Base-by-base conservation (phyloP, 2,329 filamentous ascomycete species). In the Coniochaeta sp. region DNA sequence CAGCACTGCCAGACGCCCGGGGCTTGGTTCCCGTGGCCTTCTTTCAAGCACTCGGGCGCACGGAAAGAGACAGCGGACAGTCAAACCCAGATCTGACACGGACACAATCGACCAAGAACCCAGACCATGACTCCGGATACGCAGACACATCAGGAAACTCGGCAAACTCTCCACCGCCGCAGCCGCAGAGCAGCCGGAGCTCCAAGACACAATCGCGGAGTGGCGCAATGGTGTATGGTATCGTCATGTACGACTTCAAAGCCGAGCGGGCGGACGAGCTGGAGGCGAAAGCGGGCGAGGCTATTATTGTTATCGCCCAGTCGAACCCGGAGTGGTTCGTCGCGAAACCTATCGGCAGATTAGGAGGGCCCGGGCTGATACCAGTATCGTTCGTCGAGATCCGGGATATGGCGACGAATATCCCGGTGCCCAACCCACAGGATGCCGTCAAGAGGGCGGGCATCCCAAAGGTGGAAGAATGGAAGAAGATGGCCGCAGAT, bases 311-410 rank as follows among this genome's bases (percentile, higher is more conserved):
- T 51, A 97, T 97, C 65, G 94, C 94, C 40, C 94, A 97, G 69
- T 97, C 92, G 6, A 97, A 97, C 63, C 90, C 92, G 5, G 94
- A 99, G 70, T 99, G 94, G 94, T 97, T 97, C 64, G 92, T 99
- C 55, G 94, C 94, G 49, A 99, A 99, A 71, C 94, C 94, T n/a
- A 99, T 99, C 66, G 92, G 91, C 56, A 81, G 94, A 58, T 77
- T 99, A n/a, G 94, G 94, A 40, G 94, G 94, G 1, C 94, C 94
- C 1, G 94, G 94, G 35, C 72, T 99, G 61, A 97, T 99, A 58
- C 94, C 94, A 2, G 92, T 97, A 28, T 95, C 91, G 0, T 97
- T 96, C 67, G 89, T 99, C 60, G 91, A 99, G 71, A 92, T 99
- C 60, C 81, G 90, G 66, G 94, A 97, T 67, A 96, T 96, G 87